These are phyloP conservation scores for Moesziomyces globuligerus DNA, from an alignment of 1,284 basidiomycete species.

Conservation along the genomic window DNA sequence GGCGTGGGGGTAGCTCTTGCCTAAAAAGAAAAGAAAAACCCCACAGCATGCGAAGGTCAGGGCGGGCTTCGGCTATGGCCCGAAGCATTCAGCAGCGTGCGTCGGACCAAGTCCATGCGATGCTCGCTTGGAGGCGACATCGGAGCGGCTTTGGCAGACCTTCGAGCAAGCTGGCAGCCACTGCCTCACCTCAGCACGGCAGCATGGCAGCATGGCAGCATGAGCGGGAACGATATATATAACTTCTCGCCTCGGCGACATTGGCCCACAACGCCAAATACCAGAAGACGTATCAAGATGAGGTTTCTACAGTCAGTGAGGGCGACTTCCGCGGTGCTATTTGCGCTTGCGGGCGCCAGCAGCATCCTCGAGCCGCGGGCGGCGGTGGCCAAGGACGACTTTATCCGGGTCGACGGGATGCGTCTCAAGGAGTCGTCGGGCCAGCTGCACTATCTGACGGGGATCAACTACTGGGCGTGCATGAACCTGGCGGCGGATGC, in stretches of 20 bases:
- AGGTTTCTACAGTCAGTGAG: neutral
- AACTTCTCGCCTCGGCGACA: no score
- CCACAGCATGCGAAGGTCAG: neutral
- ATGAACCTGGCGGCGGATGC: conserved; percentile 54
- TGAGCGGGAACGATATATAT: neutral
- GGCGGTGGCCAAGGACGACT: conserved; percentile 2
- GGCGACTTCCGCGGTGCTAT: neutral
- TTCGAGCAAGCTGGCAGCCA: no score
- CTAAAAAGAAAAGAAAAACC: neutral
- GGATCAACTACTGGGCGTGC: conserved; percentile 38
- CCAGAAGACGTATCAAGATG: neutral
- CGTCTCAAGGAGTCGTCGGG: conserved; percentile 12
- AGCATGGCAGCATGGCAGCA: neutral
- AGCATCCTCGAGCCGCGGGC: neutral
- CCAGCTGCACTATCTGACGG: conserved; percentile 11
- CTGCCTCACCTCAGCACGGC: no score
- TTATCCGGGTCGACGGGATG: conserved; percentile 20
- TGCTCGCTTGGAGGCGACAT: neutral
- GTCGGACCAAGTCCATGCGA: neutral
- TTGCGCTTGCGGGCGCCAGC: neutral
- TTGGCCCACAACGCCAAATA: no score
- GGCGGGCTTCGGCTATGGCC: neutral
- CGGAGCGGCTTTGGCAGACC: no score
- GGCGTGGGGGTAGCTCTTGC: no score
- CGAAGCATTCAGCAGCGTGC: no score